phyloP scores from a whole-genome alignment of 352 stramenopile genomes.

The Phytopythium delawarense region DNA sequence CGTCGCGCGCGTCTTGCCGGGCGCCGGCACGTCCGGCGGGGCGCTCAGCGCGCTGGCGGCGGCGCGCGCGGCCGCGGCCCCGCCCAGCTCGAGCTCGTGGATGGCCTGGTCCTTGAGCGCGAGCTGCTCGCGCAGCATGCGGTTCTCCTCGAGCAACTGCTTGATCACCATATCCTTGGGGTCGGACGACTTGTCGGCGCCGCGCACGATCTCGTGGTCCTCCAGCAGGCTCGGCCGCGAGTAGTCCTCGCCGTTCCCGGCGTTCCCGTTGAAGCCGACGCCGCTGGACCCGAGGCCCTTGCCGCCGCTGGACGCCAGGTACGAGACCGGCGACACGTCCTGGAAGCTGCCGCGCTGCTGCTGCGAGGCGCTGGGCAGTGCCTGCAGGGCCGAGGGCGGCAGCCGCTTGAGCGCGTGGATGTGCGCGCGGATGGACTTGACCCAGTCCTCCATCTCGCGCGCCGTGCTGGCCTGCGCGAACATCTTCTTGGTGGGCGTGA shows the following conservation, averaged over 20 bases:
- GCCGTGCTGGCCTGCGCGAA: constrained; percentile 80
- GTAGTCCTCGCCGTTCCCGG: constrained; percentile 53
- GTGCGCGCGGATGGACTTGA: constrained; percentile 79
- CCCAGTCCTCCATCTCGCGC: constrained; percentile 84
- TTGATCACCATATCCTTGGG: constrained; percentile 87
- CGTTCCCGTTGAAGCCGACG: background rate
- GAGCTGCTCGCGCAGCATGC: constrained; percentile 68
- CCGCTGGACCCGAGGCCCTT: constrained; percentile 5
- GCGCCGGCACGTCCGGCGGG: constrained; percentile 1
- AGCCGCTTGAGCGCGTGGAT: constrained; percentile 68
- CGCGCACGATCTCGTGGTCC: constrained; percentile 81
- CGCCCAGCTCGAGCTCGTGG: constrained; percentile 73
- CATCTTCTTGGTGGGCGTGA: constrained; percentile 82
- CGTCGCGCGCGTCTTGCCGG: constrained; percentile 37
- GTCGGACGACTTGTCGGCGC: constrained; percentile 73
- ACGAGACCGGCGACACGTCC: constrained; percentile 28
- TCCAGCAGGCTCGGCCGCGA: constrained; percentile 78
- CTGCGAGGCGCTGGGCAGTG: background rate
- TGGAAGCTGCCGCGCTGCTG: constrained; percentile 65
- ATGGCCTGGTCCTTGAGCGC: constrained; percentile 83
- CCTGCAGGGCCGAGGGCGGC: background rate
- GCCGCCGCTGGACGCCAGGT: constrained; percentile 18
- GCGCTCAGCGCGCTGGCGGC: constrained; percentile 3
- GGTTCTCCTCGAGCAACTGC: constrained; percentile 81
- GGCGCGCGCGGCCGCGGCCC: constrained; percentile 13